Percentiles rank a stretch among this genome's conserved stretches.
These are phyloP conservation scores for Neopestalotiopsis rosae DNA, from an alignment of 2,329 filamentous ascomycete genomes.

Conservation along the genomic window DNA sequence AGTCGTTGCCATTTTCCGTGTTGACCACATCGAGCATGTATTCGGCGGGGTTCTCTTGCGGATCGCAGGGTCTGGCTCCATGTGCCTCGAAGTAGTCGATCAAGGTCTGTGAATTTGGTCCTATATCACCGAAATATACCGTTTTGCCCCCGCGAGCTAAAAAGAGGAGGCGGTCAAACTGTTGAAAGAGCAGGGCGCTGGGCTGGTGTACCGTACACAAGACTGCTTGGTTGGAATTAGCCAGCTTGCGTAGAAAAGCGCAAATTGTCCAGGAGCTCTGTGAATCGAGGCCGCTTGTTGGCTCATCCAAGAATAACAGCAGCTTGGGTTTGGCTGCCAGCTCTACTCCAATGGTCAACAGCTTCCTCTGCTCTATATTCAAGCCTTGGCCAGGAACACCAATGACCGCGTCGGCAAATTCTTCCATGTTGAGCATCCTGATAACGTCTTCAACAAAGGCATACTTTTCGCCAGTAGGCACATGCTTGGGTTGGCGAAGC, in stretches of 20 bases:
- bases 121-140: conserved; percentile 63
- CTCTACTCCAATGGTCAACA: conserved; percentile 76
- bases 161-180: conserved; percentile 58
- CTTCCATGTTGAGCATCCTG: conserved; percentile 69
- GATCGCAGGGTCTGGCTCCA: conserved; percentile 56
- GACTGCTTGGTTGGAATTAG: conserved; percentile 46
- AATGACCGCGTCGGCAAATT: conserved; percentile 70
- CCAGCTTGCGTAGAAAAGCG: conserved; percentile 69
- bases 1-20: conserved; percentile 48
- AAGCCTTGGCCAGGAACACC: conserved; percentile 55
- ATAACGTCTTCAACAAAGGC: conserved; percentile 72
- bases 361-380: conserved; percentile 49
- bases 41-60: conserved; percentile 66
- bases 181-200: conserved; percentile 44
- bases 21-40: conserved; percentile 60
- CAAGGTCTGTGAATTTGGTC: conserved; percentile 51
- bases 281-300: conserved; percentile 75
- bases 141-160: conserved; percentile 59
- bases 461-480: conserved; percentile 65
- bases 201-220: conserved; percentile 52
- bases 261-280: conserved; percentile 77
- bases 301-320: conserved; percentile 78
- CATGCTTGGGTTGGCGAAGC: conserved; percentile 64
- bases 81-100: conserved; percentile 64
- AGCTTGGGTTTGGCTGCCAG: conserved; percentile 74